phyloP scores from a whole-genome alignment of 306 rosid genomes.

The Pachyrhizus erosus region DNA sequence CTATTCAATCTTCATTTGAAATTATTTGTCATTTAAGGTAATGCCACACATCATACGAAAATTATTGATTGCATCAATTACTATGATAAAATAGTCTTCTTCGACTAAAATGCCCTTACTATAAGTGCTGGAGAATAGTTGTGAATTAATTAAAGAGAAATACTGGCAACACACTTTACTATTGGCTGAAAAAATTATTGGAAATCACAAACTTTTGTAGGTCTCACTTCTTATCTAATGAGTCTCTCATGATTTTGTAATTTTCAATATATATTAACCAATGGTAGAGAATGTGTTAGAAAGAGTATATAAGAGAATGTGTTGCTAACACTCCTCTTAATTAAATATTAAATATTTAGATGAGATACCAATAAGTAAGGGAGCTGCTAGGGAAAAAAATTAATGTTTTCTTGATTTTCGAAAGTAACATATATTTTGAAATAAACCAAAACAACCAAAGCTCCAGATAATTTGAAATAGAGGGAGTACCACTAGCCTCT shows the following conservation, averaged over 20 bases:
- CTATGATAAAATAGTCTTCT: background rate
- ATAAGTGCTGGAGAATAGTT: background rate
- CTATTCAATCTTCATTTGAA: background rate
- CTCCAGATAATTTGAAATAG: background rate
- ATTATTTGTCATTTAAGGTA: background rate
- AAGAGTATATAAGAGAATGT: no score
- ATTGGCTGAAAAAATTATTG: background rate
- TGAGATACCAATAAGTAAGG: background rate
- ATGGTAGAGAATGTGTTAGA: background rate
- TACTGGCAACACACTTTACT: background rate
- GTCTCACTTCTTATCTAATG: background rate
- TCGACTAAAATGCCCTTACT: background rate
- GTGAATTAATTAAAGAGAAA: background rate
- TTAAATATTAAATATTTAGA: constrained; percentile 4
- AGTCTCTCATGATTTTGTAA: background rate
- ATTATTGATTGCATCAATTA: background rate
- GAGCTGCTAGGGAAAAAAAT: background rate
- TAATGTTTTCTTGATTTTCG: background rate
- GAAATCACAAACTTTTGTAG: background rate
- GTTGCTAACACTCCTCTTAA: background rate
- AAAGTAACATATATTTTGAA: background rate
- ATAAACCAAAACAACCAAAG: background rate
- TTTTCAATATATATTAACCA: background rate
- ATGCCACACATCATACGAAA: background rate
- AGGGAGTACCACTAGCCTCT: background rate